Evolutionary conservation across 495 filamentous ascomycete genomes (phyloP).

Genomic region (Rostrohypoxylon terebratum): DNA sequence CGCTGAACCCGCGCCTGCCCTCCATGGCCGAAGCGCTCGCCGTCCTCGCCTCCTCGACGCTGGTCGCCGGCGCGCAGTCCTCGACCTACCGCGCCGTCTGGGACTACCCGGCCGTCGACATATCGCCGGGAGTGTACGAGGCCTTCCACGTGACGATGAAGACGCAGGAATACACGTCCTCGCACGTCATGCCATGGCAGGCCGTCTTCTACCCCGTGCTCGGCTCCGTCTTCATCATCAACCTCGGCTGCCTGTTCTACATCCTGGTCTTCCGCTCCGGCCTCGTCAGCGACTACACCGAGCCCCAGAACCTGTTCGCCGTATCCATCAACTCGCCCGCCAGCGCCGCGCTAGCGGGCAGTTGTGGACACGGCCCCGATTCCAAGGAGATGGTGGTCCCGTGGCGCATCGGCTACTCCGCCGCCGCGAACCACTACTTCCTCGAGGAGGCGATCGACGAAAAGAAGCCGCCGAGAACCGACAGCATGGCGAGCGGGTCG

Average conservation of each 20-base stretch:
- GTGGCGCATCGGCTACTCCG: slow-evolving; percentile 67
- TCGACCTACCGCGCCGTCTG: slow-evolving; percentile 67
- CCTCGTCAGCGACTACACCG: slow-evolving; percentile 77
- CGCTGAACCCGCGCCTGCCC: slow-evolving; percentile 58
- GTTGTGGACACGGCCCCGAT: slow-evolving; percentile 73
- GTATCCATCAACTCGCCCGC: slow-evolving; percentile 76
- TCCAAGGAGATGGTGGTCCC: slow-evolving; percentile 64
- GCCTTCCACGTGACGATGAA: slow-evolving; percentile 68
- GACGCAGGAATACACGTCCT: slow-evolving; percentile 71
- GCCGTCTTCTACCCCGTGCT: slow-evolving; percentile 72
- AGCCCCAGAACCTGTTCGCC: slow-evolving; percentile 77
- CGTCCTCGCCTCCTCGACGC: slow-evolving; percentile 71
- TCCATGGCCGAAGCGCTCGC: slow-evolving; percentile 75
- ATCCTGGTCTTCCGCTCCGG: slow-evolving; percentile 59
- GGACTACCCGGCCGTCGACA: slow-evolving; percentile 57
- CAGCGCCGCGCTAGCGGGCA: slow-evolving; percentile 64
- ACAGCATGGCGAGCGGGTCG: slow-evolving; percentile 33
- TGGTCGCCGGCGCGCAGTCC: slow-evolving; percentile 64
- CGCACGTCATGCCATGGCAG: slow-evolving; percentile 68
- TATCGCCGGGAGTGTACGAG: slow-evolving; percentile 58
- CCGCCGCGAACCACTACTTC: slow-evolving; percentile 54
- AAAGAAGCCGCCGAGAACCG: background rate
- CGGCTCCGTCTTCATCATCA: slow-evolving; percentile 69
- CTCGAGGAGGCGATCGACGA: slow-evolving; percentile 51
- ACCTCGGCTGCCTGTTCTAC: slow-evolving; percentile 70